Evolutionary conservation across 371 early-diverging fungal genomes (phyloP).

Genomic region (Syncephalastrum contaminatum): DNA sequence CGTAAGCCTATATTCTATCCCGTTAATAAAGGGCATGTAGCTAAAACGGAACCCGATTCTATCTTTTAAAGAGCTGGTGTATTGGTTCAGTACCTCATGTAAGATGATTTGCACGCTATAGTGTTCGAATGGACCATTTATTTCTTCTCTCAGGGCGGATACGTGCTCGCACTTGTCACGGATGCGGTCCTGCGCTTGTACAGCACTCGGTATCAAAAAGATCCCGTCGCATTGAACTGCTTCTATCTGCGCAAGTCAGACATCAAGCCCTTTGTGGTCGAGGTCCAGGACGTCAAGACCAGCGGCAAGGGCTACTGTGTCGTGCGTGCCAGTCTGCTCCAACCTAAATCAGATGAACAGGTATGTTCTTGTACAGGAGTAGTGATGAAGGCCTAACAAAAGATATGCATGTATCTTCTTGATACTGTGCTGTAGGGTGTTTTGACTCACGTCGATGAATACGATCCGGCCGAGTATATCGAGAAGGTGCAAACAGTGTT

Average conservation of each 20-base stretch:
- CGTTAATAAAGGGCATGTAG: neutral
- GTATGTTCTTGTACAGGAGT: too few species aligned
- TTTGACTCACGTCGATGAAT: slow-evolving; percentile 13
- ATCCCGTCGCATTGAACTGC: slow-evolving; percentile 42
- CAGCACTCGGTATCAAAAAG: slow-evolving; percentile 27
- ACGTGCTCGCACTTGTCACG: slow-evolving; percentile 32
- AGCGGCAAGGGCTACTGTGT: slow-evolving; percentile 43
- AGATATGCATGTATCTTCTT: too few species aligned
- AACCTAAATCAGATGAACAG: slow-evolving; percentile 19
- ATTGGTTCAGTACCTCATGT: slow-evolving; percentile 45
- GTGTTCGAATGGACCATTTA: too few species aligned
- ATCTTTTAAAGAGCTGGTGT: slow-evolving; percentile 23
- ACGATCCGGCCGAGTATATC: slow-evolving; percentile 22
- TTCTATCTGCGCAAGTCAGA: slow-evolving; percentile 41
- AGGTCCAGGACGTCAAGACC: slow-evolving; percentile 36
- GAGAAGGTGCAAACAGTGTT: slow-evolving; percentile 33
- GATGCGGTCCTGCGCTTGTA: slow-evolving; percentile 34
- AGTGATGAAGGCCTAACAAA: too few species aligned
- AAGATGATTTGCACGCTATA: slow-evolving; percentile 11
- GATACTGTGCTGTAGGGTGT: neutral
- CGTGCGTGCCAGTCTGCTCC: slow-evolving; percentile 27
- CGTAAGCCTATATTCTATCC: slow-evolving; percentile 5
- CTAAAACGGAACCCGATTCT: neutral
- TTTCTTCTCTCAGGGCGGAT: slow-evolving; percentile 17
- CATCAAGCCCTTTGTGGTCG: slow-evolving; percentile 28